phyloP scores from a whole-genome alignment of 2,329 filamentous ascomycete species.

The Penicillium sp. region DNA sequence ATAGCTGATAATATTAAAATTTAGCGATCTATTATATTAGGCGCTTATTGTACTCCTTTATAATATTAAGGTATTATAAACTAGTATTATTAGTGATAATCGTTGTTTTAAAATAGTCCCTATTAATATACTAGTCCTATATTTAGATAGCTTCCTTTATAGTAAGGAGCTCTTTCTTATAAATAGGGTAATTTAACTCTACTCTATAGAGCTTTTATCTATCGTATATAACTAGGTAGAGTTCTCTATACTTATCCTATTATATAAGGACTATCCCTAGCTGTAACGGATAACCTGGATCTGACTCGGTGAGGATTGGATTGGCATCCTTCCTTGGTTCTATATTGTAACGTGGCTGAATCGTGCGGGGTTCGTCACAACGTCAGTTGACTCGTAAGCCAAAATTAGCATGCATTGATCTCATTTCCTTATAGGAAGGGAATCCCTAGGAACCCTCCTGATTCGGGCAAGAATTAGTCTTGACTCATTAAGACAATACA shows the following conservation, averaged over 20 bases:
- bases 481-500: too few relatives aligned
- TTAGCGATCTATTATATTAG: neutral
- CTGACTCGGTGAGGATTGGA: too few relatives aligned
- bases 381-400: too few relatives aligned
- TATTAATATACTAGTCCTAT: conserved; percentile 3
- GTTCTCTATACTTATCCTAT: neutral
- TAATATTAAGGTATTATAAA: neutral
- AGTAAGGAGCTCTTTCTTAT: neutral
- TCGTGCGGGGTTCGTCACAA: too few relatives aligned
- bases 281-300: too few relatives aligned
- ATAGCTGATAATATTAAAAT: too few relatives aligned
- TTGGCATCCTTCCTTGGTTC: too few relatives aligned
- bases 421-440: too few relatives aligned
- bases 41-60: conserved; percentile 4
- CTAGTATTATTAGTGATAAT: conserved; percentile 5
- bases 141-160: conserved; percentile 1
- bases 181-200: conserved; percentile 4
- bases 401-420: too few relatives aligned
- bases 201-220: neutral
- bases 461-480: too few relatives aligned
- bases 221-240: neutral
- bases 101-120: neutral
- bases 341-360: too few relatives aligned
- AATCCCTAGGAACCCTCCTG: too few relatives aligned
- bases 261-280: neutral